A percentile compares a stretch with the other conserved stretches of the same genome.
These are phyloP conservation scores for Olyra latifolia DNA, from an alignment of 176 grass and related monocot species.

Conservation along the genomic window DNA sequence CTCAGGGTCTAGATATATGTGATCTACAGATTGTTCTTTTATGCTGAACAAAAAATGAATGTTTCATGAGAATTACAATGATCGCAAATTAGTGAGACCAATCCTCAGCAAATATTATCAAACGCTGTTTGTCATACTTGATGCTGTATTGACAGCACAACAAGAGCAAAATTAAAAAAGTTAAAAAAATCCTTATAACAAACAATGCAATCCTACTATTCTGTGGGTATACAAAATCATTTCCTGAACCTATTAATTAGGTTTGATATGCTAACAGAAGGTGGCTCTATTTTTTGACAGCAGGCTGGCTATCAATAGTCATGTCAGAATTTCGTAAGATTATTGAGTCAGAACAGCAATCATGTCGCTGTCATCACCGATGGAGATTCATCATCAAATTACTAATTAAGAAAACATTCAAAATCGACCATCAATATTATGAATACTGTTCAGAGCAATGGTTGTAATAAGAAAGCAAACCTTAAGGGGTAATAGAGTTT, in stretches of 20 bases:
- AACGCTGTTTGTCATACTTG: not conserved
- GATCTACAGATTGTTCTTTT: no score
- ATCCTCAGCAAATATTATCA: slow-evolving; percentile 14
- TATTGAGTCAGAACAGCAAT: slow-evolving; percentile 6
- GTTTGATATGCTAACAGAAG: not conserved
- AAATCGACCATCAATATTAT: not conserved
- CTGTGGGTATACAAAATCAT: not conserved
- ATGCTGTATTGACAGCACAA: not conserved
- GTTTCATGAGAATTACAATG: not conserved
- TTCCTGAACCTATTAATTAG: not conserved
- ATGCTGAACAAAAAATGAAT: no score
- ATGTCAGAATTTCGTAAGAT: not conserved
- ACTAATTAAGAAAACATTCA: not conserved
- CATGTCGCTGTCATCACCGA: not conserved
- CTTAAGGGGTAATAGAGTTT: slow-evolving; percentile 70
- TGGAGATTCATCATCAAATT: not conserved
- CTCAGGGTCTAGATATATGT: no score
- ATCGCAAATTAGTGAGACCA: not conserved
- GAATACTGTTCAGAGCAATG: slow-evolving; percentile 11
- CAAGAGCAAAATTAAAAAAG: not conserved
- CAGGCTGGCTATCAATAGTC: not conserved
- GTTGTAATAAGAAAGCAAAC: slow-evolving; percentile 44
- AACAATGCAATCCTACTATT: not conserved
- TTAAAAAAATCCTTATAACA: not conserved
- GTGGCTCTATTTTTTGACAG: not conserved